Evolutionary conservation across 371 early-diverging fungal species (phyloP).

Genomic region (Mortierella sp.): DNA sequence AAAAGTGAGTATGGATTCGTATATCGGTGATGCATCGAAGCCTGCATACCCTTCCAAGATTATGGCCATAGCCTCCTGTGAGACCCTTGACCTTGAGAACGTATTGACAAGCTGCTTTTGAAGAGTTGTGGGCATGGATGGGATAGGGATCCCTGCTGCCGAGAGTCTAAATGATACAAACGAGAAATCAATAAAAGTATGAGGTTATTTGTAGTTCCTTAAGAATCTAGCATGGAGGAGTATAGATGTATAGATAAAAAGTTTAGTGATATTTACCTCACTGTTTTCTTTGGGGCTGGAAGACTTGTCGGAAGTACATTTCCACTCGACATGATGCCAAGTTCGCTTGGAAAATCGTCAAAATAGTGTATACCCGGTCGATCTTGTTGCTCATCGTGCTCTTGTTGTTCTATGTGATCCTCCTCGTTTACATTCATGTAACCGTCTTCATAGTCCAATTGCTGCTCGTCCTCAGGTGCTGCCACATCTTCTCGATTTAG

Average conservation of each 20-base stretch:
- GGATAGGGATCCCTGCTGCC: slow-evolving; percentile 28
- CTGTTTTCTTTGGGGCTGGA: slow-evolving; percentile 21
- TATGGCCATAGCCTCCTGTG: slow-evolving; percentile 49
- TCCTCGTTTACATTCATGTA: slow-evolving; percentile 38
- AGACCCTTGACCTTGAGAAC: slow-evolving; percentile 42
- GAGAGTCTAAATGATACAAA: slow-evolving; percentile 16
- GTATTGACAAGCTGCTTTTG: slow-evolving; percentile 48
- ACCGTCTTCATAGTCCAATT: slow-evolving; percentile 30
- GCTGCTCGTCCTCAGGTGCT: slow-evolving; percentile 3
- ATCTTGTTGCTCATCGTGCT: slow-evolving; percentile 32
- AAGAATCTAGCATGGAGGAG: too few species aligned
- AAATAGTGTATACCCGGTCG: slow-evolving; percentile 21
- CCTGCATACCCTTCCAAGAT: slow-evolving; percentile 50
- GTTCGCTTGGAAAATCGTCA: slow-evolving; percentile 51
- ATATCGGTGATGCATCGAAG: neutral
- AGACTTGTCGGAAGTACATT: slow-evolving; percentile 26
- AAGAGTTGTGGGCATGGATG: slow-evolving; percentile 33
- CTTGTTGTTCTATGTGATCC: slow-evolving; percentile 38
- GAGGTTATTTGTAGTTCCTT: too few species aligned
- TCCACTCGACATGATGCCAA: slow-evolving; percentile 55
- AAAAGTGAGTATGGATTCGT: neutral
- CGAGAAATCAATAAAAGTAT: neutral
- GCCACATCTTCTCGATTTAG: neutral
- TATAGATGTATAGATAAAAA: too few species aligned
- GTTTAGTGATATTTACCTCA: slow-evolving; percentile 12